Conservation (phyloP, 345 rosid genomes). For the Geranium brycei region DNA sequence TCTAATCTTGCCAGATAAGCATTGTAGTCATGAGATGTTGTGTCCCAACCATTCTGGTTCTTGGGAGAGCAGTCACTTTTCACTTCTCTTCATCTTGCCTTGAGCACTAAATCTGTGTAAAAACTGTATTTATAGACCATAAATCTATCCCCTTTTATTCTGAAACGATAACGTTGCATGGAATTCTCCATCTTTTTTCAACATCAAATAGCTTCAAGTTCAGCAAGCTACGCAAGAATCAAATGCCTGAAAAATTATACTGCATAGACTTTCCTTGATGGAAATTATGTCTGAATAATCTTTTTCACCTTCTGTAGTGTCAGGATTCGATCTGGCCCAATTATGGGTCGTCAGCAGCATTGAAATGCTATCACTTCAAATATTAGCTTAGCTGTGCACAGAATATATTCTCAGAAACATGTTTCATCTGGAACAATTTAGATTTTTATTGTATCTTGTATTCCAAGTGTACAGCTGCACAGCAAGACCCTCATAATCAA, state of each 20-base stretch:
- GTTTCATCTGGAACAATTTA: not conserved
- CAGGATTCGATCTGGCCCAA: not conserved
- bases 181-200: slow-evolving; percentile 12
- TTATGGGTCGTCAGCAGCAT: not conserved
- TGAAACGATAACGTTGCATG: slow-evolving; percentile 21
- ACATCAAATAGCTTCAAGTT: not conserved
- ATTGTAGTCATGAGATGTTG: slow-evolving; percentile 26
- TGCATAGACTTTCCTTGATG: no score
- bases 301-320: no score
- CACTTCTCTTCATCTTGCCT: slow-evolving; percentile 13
- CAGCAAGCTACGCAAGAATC: not conserved
- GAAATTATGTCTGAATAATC: no score
- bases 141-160: slow-evolving; percentile 7
- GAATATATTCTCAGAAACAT: not conserved
- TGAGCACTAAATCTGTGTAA: slow-evolving; percentile 1
- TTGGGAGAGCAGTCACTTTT: slow-evolving; percentile 4
- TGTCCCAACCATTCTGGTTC: slow-evolving; percentile 17
- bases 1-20: slow-evolving; percentile 15
- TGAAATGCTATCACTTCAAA: not conserved
- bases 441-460: not conserved
- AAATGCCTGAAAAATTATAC: not conserved
- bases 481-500: no score
- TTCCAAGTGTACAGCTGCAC: no score
- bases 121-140: slow-evolving; percentile 20
- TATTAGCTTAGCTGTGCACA: not conserved